Base-by-base conservation (phyloP, 768 basidiomycete genomes). In the Boletus rufocinnamomeus region DNA sequence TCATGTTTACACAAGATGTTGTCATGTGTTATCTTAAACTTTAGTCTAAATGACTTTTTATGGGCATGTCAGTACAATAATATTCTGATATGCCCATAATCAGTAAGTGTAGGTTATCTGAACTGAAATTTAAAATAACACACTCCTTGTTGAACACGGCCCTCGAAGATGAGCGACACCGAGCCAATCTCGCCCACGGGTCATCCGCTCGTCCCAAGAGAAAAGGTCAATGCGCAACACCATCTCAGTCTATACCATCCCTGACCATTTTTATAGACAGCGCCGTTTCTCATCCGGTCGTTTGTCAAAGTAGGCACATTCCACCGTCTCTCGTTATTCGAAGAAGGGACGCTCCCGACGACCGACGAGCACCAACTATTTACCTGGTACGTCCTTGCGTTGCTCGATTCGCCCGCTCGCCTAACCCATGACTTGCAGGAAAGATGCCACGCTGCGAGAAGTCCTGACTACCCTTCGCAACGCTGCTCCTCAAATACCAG, bases 321-420 rank as follows among this genome's bases (percentile, higher is more conserved):
- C 69, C 91, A 93, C 70, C 81, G 88, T 43, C 74, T 91, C 25
- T 73, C 78, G 4, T 78, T 89, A 55, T 93, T 93, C 63, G 89
- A 93, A 66, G 89, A 93, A 58, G 85, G 88, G 0, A 80, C 82
- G 3, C 77, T 89, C 4, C 91, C 91, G 8, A 86, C 86, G 3
- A 85, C 86, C 7, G 91, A 93, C 60, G 91, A 93, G 67, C 87
- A 90, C 48, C 90, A 92, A 67, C 74, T 93, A 35, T 93, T 87
- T 64, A 88, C 88, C 8, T 93, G 91, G 91, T 89, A 65, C 25
- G 79, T 63, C 21, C 38, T 52, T 48, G 11, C 6, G 16, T 55
- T 6, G 35, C 7, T 59, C 17, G 9, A n/a, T 21, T 21, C 3
- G 1, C 21, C 14, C 45, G 8, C 32, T 35, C 19, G 14, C 34